These are phyloP conservation scores for Cadophora gregata DNA, from an alignment of 2,329 filamentous ascomycete genomes.

Conservation along the genomic window DNA sequence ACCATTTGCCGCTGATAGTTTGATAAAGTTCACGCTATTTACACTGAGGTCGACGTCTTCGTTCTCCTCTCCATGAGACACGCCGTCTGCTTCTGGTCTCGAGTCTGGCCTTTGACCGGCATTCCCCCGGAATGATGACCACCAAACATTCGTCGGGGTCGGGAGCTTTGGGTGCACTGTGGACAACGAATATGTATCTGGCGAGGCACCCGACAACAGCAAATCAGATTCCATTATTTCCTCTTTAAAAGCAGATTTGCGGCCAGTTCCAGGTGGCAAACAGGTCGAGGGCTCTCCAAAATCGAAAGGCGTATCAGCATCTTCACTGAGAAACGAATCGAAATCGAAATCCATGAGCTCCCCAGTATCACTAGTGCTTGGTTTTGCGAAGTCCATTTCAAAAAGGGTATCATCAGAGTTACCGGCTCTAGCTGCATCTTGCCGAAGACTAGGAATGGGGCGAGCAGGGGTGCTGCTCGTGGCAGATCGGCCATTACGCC, in stretches of 20 bases:
- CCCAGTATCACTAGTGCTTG: not conserved
- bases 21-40: no score
- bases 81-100: not conserved
- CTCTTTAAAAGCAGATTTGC: not conserved
- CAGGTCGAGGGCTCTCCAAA: not conserved
- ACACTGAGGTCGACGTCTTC: not conserved
- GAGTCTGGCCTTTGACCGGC: not conserved
- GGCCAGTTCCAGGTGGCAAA: no score
- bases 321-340: not conserved
- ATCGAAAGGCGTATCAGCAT: not conserved
- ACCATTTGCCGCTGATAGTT: no score
- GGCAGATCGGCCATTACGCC: not conserved
- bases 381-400: not conserved
- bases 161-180: no score
- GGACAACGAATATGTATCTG: no score
- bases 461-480: not conserved
- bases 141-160: not conserved
- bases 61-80: not conserved
- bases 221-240: not conserved
- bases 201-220: no score
- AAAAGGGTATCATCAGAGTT: not conserved
- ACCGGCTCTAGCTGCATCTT: not conserved
- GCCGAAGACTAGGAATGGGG: not conserved
- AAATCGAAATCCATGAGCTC: slow-evolving; percentile 2
- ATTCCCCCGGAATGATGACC: not conserved